phyloP scores from a whole-genome alignment of 2,329 filamentous ascomycete genomes.

The Penicillium sp. region DNA sequence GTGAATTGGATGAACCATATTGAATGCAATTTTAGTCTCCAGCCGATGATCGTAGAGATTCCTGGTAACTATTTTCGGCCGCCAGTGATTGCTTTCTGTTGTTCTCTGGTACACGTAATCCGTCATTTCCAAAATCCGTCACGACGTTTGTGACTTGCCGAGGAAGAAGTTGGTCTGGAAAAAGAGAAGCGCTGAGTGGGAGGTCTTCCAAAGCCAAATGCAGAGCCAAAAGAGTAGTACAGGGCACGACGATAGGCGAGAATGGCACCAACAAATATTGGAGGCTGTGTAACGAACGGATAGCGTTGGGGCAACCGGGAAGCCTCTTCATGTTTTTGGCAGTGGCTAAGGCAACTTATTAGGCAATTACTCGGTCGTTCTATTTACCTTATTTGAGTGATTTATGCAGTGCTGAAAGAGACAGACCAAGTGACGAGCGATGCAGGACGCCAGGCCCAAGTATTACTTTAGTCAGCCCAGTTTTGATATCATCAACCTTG shows the following conservation, averaged over 20 bases:
- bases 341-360: constrained; percentile 1
- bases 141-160: constrained; percentile 7
- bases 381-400: no score
- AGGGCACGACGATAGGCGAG: constrained; percentile 2
- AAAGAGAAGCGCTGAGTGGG: constrained; percentile 1
- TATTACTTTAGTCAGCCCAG: no score
- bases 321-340: constrained; percentile 1
- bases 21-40: background rate
- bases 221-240: constrained; percentile 2
- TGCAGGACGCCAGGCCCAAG: no score
- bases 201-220: background rate
- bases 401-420: no score
- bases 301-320: background rate
- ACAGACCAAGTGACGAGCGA: no score
- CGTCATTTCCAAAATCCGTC: constrained; percentile 10
- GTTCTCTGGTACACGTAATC: constrained; percentile 1
- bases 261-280: constrained; percentile 2
- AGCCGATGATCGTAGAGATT: constrained; percentile 4
- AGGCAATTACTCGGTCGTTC: constrained; percentile 2
- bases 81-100: background rate
- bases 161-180: constrained; percentile 9
- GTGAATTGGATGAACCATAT: no score
- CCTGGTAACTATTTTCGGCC: constrained; percentile 1
- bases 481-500: background rate
- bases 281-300: background rate